A percentile compares a stretch with the other conserved stretches of the same genome.
These are phyloP conservation scores for Castanea crenata DNA, from an alignment of 306 rosid species.

Conservation along the genomic window DNA sequence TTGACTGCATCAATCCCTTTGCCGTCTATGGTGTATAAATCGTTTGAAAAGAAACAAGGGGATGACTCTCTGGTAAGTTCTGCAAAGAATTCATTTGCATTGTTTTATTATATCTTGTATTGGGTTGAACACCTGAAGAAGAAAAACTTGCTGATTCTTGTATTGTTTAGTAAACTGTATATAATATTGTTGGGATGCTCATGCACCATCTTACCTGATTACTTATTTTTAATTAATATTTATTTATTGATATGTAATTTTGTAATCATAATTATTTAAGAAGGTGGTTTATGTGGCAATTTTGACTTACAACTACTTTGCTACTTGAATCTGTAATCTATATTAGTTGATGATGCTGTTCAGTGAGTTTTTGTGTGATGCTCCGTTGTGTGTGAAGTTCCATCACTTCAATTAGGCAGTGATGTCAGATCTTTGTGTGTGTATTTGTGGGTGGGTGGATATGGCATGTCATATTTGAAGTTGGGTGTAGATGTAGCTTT, in stretches of 20 bases:
- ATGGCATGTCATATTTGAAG: not conserved
- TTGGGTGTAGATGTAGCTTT: not conserved
- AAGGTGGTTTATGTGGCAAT: not conserved
- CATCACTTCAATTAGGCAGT: conserved; percentile 10
- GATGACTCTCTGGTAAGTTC: conserved; percentile 65
- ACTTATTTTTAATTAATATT: not conserved
- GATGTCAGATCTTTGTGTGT: conserved; percentile 12
- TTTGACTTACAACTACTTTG: not conserved
- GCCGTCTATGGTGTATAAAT: conserved; percentile 75
- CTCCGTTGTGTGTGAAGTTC: conserved; percentile 14
- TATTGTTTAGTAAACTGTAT: conserved; percentile 1
- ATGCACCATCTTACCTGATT: conserved; percentile 6
- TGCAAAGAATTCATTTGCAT: not conserved
- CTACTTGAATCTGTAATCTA: conserved; percentile 22
- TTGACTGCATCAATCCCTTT: conserved; percentile 48
- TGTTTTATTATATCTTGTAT: conserved; percentile 5
- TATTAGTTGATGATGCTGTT: conserved; percentile 15
- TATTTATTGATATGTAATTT: not conserved
- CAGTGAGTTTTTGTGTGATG: not conserved
- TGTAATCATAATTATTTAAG: not conserved
- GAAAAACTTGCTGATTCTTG: conserved; percentile 21
- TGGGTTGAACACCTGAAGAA: not conserved
- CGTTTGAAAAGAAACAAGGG: conserved; percentile 65
- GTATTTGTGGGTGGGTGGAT: not conserved
- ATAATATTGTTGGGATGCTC: conserved; percentile 2